phyloP scores from a whole-genome alignment of 2,329 filamentous ascomycete genomes.

The Geosmithia morbida region DNA sequence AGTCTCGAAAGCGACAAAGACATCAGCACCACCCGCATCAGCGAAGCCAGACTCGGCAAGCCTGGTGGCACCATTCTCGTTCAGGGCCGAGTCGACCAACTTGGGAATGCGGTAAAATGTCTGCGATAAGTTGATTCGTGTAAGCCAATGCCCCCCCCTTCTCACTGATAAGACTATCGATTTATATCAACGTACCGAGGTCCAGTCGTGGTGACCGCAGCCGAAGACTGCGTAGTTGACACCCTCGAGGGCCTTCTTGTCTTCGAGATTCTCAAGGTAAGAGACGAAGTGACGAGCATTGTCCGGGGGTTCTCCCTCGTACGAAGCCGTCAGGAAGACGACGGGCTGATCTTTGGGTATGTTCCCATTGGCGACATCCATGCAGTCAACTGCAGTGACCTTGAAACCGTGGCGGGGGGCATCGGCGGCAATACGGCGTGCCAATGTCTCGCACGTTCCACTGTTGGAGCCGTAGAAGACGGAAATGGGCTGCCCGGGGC shows the following conservation, averaged over 20 bases:
- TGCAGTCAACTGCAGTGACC: conserved; percentile 32
- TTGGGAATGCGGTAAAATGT: conserved; percentile 52
- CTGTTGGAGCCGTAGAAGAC: conserved; percentile 63
- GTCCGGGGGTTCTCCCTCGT: conserved; percentile 56
- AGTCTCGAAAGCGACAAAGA: conserved; percentile 45
- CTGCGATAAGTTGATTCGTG: conserved; percentile 7
- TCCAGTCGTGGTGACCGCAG: conserved; percentile 43
- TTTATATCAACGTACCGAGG: background rate
- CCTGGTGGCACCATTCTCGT: conserved; percentile 9
- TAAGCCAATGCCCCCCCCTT: background rate
- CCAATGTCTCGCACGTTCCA: conserved; percentile 59
- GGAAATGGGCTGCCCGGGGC: conserved; percentile 33
- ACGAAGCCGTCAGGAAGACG: conserved; percentile 51
- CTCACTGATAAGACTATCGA: background rate
- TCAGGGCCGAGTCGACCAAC: conserved; percentile 35
- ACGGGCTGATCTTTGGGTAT: conserved; percentile 47
- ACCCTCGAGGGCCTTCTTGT: conserved; percentile 27
- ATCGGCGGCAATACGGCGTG: conserved; percentile 45
- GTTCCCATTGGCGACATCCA: conserved; percentile 48
- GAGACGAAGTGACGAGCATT: conserved; percentile 51
- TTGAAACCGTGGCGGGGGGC: conserved; percentile 45
- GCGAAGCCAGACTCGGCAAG: conserved; percentile 29
- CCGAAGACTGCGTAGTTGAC: conserved; percentile 53
- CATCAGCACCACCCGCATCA: conserved; percentile 42
- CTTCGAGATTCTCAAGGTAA: conserved; percentile 41